Conservation (phyloP, 2,329 filamentous ascomycete genomes). For the Bretziella fagacearum region DNA sequence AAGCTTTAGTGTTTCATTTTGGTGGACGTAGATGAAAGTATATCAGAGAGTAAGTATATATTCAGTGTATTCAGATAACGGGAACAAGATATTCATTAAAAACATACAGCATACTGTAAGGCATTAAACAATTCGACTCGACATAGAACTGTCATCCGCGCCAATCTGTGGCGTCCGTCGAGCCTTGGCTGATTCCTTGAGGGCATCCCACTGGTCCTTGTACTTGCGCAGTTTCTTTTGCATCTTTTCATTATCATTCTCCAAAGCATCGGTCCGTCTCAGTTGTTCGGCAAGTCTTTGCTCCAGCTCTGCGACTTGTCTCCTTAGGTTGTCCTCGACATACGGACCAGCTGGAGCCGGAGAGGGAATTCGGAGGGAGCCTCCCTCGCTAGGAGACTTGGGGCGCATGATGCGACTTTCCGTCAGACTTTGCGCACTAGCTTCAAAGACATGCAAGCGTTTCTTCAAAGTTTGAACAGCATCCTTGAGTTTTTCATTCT, state of each 20-base stretch:
- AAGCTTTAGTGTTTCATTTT: conserved; percentile 92
- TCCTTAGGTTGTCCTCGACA: conserved; percentile 25
- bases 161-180: conserved; percentile 20
- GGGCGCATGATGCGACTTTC: conserved; percentile 57
- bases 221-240: conserved; percentile 41
- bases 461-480: conserved; percentile 74
- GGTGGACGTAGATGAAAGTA: conserved; percentile 56
- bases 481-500: conserved; percentile 73
- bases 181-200: conserved; percentile 45
- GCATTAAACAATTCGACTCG: conserved; percentile 15
- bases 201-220: conserved; percentile 42
- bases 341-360: conserved; percentile 6
- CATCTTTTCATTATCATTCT: conserved; percentile 42
- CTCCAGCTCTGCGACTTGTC: conserved; percentile 47
- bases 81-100: too few relatives aligned
- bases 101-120: too few relatives aligned
- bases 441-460: conserved; percentile 83
- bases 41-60: not conserved
- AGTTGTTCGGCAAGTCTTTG: conserved; percentile 41
- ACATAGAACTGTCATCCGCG: conserved; percentile 7
- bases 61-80: not conserved
- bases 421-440: conserved; percentile 74
- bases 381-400: conserved; percentile 28
- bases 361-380: conserved; percentile 13
- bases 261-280: conserved; percentile 47